phyloP scores from a whole-genome alignment of 2,329 filamentous ascomycete genomes.

The Bretziella fagacearum region DNA sequence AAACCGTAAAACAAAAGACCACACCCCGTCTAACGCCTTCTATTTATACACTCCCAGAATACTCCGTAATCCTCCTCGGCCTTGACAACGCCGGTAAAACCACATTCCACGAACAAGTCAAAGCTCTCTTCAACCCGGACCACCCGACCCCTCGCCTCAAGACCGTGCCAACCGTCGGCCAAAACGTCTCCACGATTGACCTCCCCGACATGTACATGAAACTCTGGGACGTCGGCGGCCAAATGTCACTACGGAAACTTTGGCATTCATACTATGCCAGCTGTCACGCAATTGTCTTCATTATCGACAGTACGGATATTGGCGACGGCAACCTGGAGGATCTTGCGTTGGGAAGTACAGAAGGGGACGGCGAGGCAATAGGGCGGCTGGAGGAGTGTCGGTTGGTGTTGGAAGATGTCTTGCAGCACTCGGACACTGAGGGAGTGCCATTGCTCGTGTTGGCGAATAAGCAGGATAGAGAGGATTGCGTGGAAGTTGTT shows the following conservation, averaged over 20 bases:
- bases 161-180: conserved; percentile 90
- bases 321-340: conserved; percentile 56
- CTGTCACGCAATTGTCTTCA: conserved; percentile 94
- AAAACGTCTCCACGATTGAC: conserved; percentile 85
- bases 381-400: conserved; percentile 73
- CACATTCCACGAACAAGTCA: conserved; percentile 92
- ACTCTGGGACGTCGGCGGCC: conserved; percentile 95
- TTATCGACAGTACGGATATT: conserved; percentile 88
- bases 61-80: conserved; percentile 89
- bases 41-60: conserved; percentile 43
- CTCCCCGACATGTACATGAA: conserved; percentile 93
- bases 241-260: conserved; percentile 70
- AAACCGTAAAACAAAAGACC: neutral
- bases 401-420: conserved; percentile 73
- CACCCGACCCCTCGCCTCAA: conserved; percentile 51
- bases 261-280: conserved; percentile 94
- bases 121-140: conserved; percentile 59
- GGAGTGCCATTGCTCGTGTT: conserved; percentile 83
- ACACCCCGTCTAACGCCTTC: conserved; percentile 8
- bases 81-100: conserved; percentile 98
- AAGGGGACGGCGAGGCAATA: conserved; percentile 23
- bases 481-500: conserved; percentile 95
- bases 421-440: conserved; percentile 73
- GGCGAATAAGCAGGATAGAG: conserved; percentile 93
- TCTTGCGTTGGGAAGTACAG: conserved; percentile 15